A percentile compares a stretch with the other conserved stretches of the same genome.
Evolutionary conservation across 1,284 basidiomycete genomes (phyloP).

Genomic region (Ustilago sp.): DNA sequence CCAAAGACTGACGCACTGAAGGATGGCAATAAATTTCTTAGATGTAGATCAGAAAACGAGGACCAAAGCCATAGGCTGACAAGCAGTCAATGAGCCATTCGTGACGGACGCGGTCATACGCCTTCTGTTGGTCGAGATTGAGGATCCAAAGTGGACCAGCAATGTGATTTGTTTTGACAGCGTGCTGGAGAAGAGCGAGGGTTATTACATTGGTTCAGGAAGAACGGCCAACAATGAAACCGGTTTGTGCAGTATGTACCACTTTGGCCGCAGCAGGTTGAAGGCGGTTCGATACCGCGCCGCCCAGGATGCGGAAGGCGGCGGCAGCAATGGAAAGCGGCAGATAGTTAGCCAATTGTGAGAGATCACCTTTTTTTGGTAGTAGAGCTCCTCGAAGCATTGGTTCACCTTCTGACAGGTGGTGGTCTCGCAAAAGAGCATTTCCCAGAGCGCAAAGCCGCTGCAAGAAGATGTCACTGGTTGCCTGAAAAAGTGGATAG

Average conservation of each 20-base stretch:
- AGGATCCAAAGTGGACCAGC: not conserved
- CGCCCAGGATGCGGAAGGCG: not conserved
- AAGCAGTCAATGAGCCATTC: slow-evolving; percentile 3
- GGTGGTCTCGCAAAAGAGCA: not conserved
- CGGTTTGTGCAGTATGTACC: not conserved
- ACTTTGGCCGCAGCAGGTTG: not conserved
- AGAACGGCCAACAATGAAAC: not conserved
- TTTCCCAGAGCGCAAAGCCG: not conserved
- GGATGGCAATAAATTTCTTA: not conserved
- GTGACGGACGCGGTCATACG: slow-evolving; percentile 3
- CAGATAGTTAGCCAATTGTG: not conserved
- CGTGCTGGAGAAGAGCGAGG: not conserved
- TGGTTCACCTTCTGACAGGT: slow-evolving; percentile 2
- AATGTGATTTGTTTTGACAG: not conserved
- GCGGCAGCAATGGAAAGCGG: not conserved
- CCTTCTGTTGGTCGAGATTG: slow-evolving; percentile 6
- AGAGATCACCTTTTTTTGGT: slow-evolving; percentile 8
- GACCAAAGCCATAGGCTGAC: not conserved
- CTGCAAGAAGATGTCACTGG: not conserved
- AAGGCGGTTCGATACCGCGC: not conserved
- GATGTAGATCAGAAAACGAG: not conserved
- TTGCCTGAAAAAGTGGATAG: not conserved
- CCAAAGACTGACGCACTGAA: not conserved
- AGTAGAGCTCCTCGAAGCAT: not conserved
- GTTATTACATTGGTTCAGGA: not conserved